Evolutionary conservation across 257 asterid genomes (phyloP).

Genomic region (Buddleja alternifolia): DNA sequence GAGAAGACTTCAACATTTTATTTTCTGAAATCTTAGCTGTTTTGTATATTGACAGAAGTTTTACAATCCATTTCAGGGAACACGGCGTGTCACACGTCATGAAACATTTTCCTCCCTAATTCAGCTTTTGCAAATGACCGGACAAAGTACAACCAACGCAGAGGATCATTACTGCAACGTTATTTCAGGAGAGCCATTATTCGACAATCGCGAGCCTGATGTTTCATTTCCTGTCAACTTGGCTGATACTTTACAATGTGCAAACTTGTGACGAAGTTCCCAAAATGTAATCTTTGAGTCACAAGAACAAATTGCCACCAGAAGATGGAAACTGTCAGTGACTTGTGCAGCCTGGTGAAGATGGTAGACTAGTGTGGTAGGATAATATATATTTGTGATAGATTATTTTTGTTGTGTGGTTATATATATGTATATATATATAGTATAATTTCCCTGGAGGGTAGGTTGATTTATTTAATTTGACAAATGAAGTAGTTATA

Average conservation of each 20-base stretch:
- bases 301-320: no score
- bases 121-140: conserved; percentile 67
- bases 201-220: conserved; percentile 42
- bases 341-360: no score
- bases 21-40: neutral
- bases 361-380: no score
- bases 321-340: no score
- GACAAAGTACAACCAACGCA: conserved; percentile 32
- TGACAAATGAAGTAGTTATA: no score
- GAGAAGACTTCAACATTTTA: no score
- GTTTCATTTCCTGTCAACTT: conserved; percentile 49
- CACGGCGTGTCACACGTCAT: conserved; percentile 56
- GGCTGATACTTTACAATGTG: conserved; percentile 40
- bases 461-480: no score
- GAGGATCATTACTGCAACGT: conserved; percentile 33
- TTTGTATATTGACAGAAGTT: conserved; percentile 3
- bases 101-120: conserved; percentile 80
- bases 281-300: no score
- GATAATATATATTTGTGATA: no score
- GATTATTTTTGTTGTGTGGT: no score
- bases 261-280: conserved; percentile 33
- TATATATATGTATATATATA: no score
- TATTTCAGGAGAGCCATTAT: conserved; percentile 31
- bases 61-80: conserved; percentile 50
- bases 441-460: no score